A percentile compares a stretch with the other conserved stretches of the same genome.
These are phyloP conservation scores for Paramecium biaurelia DNA, from an alignment of 73 alveolate species.

Conservation along the genomic window DNA sequence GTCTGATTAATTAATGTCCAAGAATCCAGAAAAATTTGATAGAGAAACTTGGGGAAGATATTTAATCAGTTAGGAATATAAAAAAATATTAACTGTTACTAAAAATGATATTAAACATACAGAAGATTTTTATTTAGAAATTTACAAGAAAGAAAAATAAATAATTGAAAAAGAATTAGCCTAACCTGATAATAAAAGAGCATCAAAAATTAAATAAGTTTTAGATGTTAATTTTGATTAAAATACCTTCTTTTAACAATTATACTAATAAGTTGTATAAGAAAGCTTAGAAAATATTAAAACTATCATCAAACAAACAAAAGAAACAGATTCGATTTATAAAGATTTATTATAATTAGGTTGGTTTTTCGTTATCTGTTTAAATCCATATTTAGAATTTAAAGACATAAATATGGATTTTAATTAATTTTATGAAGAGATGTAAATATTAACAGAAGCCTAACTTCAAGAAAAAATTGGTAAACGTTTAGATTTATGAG, in stretches of 20 bases:
- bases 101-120: constrained; percentile 51
- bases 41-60: constrained; percentile 53
- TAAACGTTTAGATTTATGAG: constrained; percentile 10
- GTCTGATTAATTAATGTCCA: constrained; percentile 54
- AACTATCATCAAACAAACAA: neutral
- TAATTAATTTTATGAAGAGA: constrained; percentile 12
- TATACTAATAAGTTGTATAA: constrained; percentile 21
- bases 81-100: constrained; percentile 9
- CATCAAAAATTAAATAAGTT: neutral
- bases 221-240: constrained; percentile 42
- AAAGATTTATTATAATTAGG: constrained; percentile 33
- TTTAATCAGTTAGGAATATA: constrained; percentile 29
- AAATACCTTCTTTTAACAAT: neutral
- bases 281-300: neutral
- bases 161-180: constrained; percentile 14
- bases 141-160: constrained; percentile 18
- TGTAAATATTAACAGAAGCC: neutral
- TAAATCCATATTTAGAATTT: constrained; percentile 43
- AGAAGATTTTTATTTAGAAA: constrained; percentile 39
- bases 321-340: neutral
- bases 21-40: constrained; percentile 47
- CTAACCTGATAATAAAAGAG: constrained; percentile 41
- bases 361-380: constrained; percentile 22
- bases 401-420: constrained; percentile 38
- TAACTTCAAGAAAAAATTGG: neutral